Conservation (phyloP, 169 alveolate species). For the Babesia sp. region DNA sequence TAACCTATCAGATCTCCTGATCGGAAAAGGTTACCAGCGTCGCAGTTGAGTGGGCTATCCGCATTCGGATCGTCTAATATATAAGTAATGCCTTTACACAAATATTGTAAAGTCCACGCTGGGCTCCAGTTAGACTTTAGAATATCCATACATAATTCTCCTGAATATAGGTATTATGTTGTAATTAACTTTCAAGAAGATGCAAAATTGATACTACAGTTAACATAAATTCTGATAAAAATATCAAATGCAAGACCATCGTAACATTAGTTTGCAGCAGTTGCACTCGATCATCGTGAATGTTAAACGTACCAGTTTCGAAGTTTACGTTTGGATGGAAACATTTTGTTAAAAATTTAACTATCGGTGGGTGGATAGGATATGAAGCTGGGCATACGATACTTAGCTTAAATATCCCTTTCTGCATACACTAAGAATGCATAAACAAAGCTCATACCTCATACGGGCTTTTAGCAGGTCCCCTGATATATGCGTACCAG, state of each 20-base stretch:
- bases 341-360: conserved; percentile 88
- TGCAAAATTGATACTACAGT: too few relatives aligned
- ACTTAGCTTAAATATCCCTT: conserved; percentile 85
- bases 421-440: background rate
- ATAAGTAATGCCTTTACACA: conserved; percentile 89
- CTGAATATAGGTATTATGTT: too few relatives aligned
- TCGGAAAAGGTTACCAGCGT: conserved; percentile 92
- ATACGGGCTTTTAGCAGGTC: conserved; percentile 92
- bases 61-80: conserved; percentile 93
- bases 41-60: conserved; percentile 96
- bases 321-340: conserved; percentile 96
- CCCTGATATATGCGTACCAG: conserved; percentile 88
- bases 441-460: conserved; percentile 70
- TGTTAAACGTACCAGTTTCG: conserved; percentile 88
- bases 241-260: background rate
- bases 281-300: too few relatives aligned
- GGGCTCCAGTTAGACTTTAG: conserved; percentile 94
- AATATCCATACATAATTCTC: conserved; percentile 92
- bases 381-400: conserved; percentile 87
- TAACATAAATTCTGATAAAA: too few relatives aligned
- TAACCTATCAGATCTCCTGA: conserved; percentile 91
- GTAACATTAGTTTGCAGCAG: background rate
- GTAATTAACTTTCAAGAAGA: too few relatives aligned
- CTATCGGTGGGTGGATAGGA: conserved; percentile 94
- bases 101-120: conserved; percentile 93